Conservation (phyloP, 169 alveolate genomes). For the Plasmodium ovale region DNA sequence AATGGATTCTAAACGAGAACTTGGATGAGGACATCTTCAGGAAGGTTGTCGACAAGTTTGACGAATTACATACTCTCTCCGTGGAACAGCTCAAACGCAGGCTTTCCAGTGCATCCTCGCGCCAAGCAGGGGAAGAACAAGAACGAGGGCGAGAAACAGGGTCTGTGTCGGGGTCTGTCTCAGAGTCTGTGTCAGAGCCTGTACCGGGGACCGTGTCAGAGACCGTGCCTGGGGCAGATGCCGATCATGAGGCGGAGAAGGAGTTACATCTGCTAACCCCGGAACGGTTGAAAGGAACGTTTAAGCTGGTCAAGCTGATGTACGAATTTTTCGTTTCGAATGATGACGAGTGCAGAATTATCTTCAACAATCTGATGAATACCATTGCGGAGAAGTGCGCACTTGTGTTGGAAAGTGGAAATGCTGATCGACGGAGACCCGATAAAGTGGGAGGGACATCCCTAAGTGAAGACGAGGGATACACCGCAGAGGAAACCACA, state of each 20-base stretch:
- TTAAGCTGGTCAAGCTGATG: constrained; percentile 28
- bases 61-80: constrained; percentile 16
- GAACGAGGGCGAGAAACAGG: too few species aligned
- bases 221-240: not conserved
- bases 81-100: not conserved
- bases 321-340: constrained; percentile 35
- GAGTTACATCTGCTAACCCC: not conserved
- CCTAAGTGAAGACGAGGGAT: not conserved
- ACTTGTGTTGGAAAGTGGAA: constrained; percentile 10
- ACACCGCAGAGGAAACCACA: not conserved
- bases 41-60: constrained; percentile 34
- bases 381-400: constrained; percentile 14
- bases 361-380: constrained; percentile 41
- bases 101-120: not conserved
- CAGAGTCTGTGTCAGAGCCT: not conserved
- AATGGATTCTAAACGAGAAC: constrained; percentile 31
- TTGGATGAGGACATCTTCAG: constrained; percentile 41
- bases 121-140: not conserved
- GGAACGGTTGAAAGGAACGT: constrained; percentile 30
- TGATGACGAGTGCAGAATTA: constrained; percentile 46
- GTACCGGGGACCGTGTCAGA: not conserved
- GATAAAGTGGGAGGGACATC: too few species aligned
- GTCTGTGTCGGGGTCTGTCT: too few species aligned
- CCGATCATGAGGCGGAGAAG: not conserved
- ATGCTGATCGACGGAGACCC: not conserved